A percentile compares a stretch with the other conserved stretches of the same genome.
phyloP scores from a whole-genome alignment of 1,284 basidiomycete species.

The Malassezia equina region DNA sequence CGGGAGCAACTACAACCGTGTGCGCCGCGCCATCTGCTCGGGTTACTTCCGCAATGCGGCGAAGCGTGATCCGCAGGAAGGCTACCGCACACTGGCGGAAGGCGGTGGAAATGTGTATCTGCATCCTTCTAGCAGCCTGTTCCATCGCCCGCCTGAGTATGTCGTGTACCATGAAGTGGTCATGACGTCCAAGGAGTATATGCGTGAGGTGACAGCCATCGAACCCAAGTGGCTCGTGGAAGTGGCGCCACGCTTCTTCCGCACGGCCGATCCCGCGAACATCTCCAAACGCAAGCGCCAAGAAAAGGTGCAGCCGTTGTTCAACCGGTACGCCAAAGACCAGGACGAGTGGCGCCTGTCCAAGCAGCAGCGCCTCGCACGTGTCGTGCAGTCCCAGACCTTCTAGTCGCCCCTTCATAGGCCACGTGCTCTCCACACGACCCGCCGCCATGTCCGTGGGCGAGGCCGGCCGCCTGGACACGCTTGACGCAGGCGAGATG shows the following conservation, averaged over 20 bases:
- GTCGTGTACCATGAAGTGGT: constrained; percentile 64
- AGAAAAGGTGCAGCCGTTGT: constrained; percentile 91
- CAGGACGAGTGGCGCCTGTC: constrained; percentile 33
- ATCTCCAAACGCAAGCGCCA: constrained; percentile 93
- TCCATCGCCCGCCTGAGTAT: constrained; percentile 81
- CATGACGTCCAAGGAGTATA: constrained; percentile 71
- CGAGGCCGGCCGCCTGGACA: neutral
- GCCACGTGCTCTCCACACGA: neutral
- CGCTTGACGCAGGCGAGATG: neutral
- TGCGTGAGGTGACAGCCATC: constrained; percentile 83
- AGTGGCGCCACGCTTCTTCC: constrained; percentile 95
- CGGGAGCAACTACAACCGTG: constrained; percentile 81
- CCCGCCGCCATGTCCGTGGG: neutral
- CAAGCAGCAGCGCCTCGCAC: constrained; percentile 19
- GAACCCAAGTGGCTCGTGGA: constrained; percentile 99
- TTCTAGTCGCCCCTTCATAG: constrained; percentile 15
- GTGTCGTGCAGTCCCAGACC: constrained; percentile 20
- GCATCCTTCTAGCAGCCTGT: constrained; percentile 90
- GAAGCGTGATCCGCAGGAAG: constrained; percentile 61
- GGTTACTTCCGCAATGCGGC: constrained; percentile 53
- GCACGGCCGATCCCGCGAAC: constrained; percentile 85
- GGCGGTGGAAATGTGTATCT: constrained; percentile 83
- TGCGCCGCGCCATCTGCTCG: constrained; percentile 89
- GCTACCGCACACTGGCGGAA: constrained; percentile 91
- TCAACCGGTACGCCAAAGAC: constrained; percentile 39